phyloP scores from a whole-genome alignment of 192 early-diverging fungal species.

The Chytriomyces hyalinus region DNA sequence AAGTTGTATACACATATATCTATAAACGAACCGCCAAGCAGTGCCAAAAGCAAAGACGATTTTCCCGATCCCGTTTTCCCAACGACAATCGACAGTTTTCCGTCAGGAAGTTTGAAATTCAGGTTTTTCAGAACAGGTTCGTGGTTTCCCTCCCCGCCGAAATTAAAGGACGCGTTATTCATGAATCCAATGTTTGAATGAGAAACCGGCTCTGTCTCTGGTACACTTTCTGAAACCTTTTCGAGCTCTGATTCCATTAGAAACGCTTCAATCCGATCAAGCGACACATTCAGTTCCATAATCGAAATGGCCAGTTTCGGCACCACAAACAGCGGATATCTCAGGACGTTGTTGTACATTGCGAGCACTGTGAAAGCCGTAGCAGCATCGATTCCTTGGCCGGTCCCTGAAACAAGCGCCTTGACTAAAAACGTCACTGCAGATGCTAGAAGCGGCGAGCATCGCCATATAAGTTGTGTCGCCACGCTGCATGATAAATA shows the following conservation, averaged over 20 bases:
- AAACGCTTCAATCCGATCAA: constrained; percentile 51
- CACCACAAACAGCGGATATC: constrained; percentile 56
- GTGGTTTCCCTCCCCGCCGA: not conserved
- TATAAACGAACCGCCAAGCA: constrained; percentile 24
- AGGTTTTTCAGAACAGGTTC: constrained; percentile 17
- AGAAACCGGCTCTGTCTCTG: not conserved
- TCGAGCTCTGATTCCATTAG: constrained; percentile 34
- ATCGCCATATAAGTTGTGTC: constrained; percentile 55
- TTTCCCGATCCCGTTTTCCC: constrained; percentile 35
- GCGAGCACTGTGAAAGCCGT: constrained; percentile 67
- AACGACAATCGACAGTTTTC: constrained; percentile 16
- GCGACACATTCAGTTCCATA: constrained; percentile 54
- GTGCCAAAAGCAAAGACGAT: constrained; percentile 25
- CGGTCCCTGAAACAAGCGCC: constrained; percentile 42
- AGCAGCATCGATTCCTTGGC: constrained; percentile 64
- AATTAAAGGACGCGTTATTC: constrained; percentile 28
- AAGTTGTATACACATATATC: not conserved
- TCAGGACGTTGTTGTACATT: constrained; percentile 62
- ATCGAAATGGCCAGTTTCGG: constrained; percentile 61
- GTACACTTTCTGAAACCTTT: not conserved
- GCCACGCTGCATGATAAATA: constrained; percentile 36
- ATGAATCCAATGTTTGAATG: constrained; percentile 9
- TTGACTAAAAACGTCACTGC: constrained; percentile 58
- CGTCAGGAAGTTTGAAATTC: constrained; percentile 21
- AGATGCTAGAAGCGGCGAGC: constrained; percentile 57